A percentile compares a stretch with the other conserved stretches of the same genome.
phyloP scores from a whole-genome alignment of 2,329 filamentous ascomycete species.

The Cadophora sp. region DNA sequence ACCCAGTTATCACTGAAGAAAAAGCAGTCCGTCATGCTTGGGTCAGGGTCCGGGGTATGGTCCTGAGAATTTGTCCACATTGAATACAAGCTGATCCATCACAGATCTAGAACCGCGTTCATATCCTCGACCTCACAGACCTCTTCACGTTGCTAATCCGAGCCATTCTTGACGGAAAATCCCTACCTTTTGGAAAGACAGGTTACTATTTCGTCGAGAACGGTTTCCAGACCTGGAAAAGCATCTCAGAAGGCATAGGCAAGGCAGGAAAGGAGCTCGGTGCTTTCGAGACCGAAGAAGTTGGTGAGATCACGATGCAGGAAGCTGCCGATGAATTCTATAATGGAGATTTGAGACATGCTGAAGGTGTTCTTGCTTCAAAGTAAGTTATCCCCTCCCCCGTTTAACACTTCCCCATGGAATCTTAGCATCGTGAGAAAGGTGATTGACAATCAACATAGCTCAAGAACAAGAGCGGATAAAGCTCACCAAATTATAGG shows the following conservation, averaged over 20 bases:
- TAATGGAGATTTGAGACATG: slow-evolving; percentile 35
- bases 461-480: slow-evolving; percentile 35
- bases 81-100: background rate
- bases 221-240: slow-evolving; percentile 50
- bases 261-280: slow-evolving; percentile 45
- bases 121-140: slow-evolving; percentile 52
- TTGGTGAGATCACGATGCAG: slow-evolving; percentile 42
- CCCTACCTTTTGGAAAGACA: slow-evolving; percentile 47
- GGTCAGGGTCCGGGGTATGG: slow-evolving; percentile 45
- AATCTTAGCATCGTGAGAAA: background rate
- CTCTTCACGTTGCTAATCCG: slow-evolving; percentile 51
- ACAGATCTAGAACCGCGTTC: slow-evolving; percentile 52
- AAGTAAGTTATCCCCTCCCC: slow-evolving; percentile 33
- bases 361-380: slow-evolving; percentile 48
- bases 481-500: slow-evolving; percentile 32
- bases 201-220: slow-evolving; percentile 53
- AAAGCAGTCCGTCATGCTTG: slow-evolving; percentile 46
- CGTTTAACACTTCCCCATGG: background rate
- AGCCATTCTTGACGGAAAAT: slow-evolving; percentile 44
- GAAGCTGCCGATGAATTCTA: slow-evolving; percentile 42
- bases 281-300: slow-evolving; percentile 41
- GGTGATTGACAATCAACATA: slow-evolving; percentile 11
- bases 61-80: too few relatives aligned
- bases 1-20: slow-evolving; percentile 44
- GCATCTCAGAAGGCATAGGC: slow-evolving; percentile 48